Conservation (phyloP, 2,329 filamentous ascomycete genomes). For the Aspergillus ochraceoroseus region DNA sequence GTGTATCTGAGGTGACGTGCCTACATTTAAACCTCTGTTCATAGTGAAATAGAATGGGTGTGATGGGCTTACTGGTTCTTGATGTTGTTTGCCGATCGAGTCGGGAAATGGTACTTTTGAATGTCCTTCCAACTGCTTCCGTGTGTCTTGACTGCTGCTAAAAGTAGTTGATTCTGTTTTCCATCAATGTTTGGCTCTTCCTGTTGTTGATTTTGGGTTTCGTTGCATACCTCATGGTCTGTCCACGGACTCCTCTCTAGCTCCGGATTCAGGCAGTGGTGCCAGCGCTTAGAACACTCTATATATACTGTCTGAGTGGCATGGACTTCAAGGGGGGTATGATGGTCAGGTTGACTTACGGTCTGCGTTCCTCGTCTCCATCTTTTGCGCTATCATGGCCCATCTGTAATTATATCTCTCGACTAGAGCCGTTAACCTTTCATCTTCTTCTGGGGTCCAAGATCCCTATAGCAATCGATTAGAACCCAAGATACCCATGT, state of each 20-base stretch:
- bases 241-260: conserved; percentile 14
- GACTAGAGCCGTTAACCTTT: conserved; percentile 7
- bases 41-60: too few species aligned
- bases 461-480: conserved; percentile 5
- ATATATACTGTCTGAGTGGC: background rate
- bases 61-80: conserved; percentile 10
- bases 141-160: conserved; percentile 6
- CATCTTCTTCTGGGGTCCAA: conserved; percentile 12
- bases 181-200: too few species aligned
- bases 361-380: conserved; percentile 13
- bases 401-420: conserved; percentile 11
- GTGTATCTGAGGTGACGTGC: too few species aligned
- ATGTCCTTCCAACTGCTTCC: conserved; percentile 15
- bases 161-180: conserved; percentile 8
- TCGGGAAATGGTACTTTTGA: conserved; percentile 11
- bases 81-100: conserved; percentile 13
- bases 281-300: conserved; percentile 15
- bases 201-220: too few species aligned
- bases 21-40: too few species aligned
- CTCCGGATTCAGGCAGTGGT: conserved; percentile 14
- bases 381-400: conserved; percentile 14
- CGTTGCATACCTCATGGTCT: conserved; percentile 4
- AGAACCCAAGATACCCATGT: background rate
- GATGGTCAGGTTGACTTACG: background rate
- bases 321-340: background rate